Conservation (phyloP, 108 stramenopile genomes). For the Fistulifera solaris region DNA sequence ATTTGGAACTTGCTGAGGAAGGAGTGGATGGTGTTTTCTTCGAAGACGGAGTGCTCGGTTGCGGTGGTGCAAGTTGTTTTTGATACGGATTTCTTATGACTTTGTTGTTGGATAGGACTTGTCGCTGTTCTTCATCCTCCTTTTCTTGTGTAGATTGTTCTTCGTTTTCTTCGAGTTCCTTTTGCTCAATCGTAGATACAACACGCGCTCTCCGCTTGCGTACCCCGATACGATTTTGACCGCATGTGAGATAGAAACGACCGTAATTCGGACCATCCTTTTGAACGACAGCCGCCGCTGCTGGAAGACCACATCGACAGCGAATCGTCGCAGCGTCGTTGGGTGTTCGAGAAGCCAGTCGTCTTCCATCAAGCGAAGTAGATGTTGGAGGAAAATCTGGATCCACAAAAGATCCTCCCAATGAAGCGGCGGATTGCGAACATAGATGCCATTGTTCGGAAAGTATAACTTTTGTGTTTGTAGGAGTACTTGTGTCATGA, state of each 20-base stretch:
- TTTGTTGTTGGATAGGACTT: background rate
- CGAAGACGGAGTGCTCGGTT: too few species aligned
- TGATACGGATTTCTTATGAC: constrained; percentile 6
- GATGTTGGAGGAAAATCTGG: constrained; percentile 27
- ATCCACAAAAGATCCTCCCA: constrained; percentile 17
- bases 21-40: constrained; percentile 1
- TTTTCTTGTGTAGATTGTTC: background rate
- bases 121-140: background rate
- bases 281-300: constrained; percentile 11
- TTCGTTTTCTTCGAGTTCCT: constrained; percentile 1
- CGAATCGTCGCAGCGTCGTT: background rate
- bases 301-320: constrained; percentile 2
- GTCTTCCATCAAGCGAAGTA: constrained; percentile 23
- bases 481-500: too few species aligned
- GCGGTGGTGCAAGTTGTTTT: background rate
- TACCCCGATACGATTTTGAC: constrained; percentile 4
- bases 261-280: constrained; percentile 33
- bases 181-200: background rate
- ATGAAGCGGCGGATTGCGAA: too few species aligned
- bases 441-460: too few species aligned
- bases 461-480: too few species aligned
- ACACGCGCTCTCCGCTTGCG: constrained; percentile 2
- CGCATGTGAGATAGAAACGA: constrained; percentile 26
- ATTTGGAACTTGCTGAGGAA: background rate
- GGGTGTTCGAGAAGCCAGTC: background rate